Percentiles rank a stretch among this genome's conserved stretches.
Conservation (phyloP, 169 alveolate species). For the Besnoitia besnoiti region DNA sequence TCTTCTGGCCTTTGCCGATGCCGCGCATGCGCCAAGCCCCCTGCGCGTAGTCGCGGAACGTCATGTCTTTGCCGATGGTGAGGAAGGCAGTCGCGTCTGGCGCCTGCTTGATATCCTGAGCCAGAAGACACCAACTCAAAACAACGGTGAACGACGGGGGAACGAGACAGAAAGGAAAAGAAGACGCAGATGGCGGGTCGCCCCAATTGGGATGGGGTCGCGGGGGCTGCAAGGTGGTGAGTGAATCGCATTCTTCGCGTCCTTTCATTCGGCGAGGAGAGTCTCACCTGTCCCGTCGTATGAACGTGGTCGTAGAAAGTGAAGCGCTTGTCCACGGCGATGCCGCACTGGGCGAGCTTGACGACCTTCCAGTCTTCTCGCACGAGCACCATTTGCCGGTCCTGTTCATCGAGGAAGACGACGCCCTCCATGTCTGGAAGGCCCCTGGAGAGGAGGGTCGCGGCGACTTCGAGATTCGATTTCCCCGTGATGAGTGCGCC, state of each 20-base stretch:
- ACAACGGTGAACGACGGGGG: background rate
- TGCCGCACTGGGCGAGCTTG: conserved; percentile 85
- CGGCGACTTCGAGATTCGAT: conserved; percentile 80
- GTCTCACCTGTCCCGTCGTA: conserved; percentile 46
- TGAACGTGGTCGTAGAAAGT: conserved; percentile 90
- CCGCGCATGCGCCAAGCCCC: conserved; percentile 92
- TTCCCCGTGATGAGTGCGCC: conserved; percentile 88
- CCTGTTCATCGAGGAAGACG: conserved; percentile 71
- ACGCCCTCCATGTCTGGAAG: conserved; percentile 58
- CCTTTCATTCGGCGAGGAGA: no score
- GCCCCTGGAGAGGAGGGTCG: conserved; percentile 73
- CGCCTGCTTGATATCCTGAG: conserved; percentile 90
- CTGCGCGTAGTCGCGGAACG: conserved; percentile 89
- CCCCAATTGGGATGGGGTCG: background rate
- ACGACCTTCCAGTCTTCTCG: conserved; percentile 77
- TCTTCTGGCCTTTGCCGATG: conserved; percentile 72
- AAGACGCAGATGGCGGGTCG: background rate
- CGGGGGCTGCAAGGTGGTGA: background rate
- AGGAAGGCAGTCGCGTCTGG: conserved; percentile 86
- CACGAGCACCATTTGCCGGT: conserved; percentile 74
- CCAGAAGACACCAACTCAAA: background rate
- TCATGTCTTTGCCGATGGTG: conserved; percentile 89
- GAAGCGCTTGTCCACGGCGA: conserved; percentile 86
- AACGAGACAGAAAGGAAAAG: background rate
- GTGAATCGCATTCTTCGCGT: background rate